Conservation (phyloP, 2,329 filamentous ascomycete genomes). For the Penicillium sp. region DNA sequence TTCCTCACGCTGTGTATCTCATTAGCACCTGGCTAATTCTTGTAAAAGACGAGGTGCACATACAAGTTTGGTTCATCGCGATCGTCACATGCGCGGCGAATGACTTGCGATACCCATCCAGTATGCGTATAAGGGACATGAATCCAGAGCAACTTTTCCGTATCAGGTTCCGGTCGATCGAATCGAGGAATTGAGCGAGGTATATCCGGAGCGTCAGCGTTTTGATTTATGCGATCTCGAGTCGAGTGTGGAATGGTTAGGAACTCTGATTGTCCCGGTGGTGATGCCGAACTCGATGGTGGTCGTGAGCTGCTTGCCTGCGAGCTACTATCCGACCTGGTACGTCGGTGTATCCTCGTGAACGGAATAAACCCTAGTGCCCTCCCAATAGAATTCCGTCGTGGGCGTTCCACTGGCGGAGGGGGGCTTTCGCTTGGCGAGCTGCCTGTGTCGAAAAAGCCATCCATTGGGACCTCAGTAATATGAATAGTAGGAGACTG, state of each 20-base stretch:
- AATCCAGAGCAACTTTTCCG: slow-evolving; percentile 40
- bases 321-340: slow-evolving; percentile 22
- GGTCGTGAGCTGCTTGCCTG: slow-evolving; percentile 20
- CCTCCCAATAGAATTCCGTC: slow-evolving; percentile 14
- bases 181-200: slow-evolving; percentile 35
- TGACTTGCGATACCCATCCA: slow-evolving; percentile 26
- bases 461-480: slow-evolving; percentile 28
- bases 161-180: slow-evolving; percentile 37
- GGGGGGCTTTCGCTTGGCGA: slow-evolving; percentile 20
- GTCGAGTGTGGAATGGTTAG: slow-evolving; percentile 28
- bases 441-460: slow-evolving; percentile 20
- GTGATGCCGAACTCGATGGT: slow-evolving; percentile 21
- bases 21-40: not conserved
- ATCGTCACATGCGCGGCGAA: slow-evolving; percentile 25
- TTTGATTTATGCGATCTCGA: slow-evolving; percentile 29
- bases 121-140: slow-evolving; percentile 39
- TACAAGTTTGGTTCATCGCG: slow-evolving; percentile 31
- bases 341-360: slow-evolving; percentile 13
- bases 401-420: slow-evolving; percentile 10
- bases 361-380: slow-evolving; percentile 13
- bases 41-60: not conserved
- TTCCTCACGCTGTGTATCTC: slow-evolving; percentile 41
- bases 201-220: slow-evolving; percentile 25
- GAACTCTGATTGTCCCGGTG: slow-evolving; percentile 26
- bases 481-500: slow-evolving; percentile 36